These are phyloP conservation scores for Malus asiatica DNA, from an alignment of 306 rosid species.

Conservation along the genomic window DNA sequence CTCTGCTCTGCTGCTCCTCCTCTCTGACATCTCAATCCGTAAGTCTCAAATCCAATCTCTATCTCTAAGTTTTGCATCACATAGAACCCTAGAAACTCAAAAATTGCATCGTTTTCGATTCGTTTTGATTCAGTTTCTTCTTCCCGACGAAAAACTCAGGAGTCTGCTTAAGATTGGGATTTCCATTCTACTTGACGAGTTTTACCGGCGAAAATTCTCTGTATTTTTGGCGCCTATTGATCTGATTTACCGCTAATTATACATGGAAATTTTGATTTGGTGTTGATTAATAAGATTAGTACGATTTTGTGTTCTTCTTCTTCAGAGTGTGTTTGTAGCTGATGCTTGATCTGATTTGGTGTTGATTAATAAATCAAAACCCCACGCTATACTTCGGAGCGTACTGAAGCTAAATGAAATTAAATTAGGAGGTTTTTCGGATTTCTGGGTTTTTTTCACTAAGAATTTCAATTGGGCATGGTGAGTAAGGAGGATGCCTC, in stretches of 20 bases:
- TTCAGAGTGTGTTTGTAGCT: conserved; percentile 18
- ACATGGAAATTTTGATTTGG: neutral
- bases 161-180: neutral
- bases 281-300: neutral
- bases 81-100: conserved; percentile 21
- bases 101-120: neutral
- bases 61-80: neutral
- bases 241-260: neutral
- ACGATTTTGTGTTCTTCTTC: neutral
- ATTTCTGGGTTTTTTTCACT: conserved; percentile 7
- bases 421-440: conserved; percentile 17
- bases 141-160: neutral
- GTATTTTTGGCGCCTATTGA: neutral
- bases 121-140: neutral
- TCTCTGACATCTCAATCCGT: conserved; percentile 8
- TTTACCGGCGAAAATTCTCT: neutral
- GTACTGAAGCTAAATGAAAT: conserved; percentile 9
- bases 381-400: conserved; percentile 15
- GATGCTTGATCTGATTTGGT: conserved; percentile 32
- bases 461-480: conserved; percentile 46
- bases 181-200: neutral
- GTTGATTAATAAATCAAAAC: neutral
- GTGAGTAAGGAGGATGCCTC: conserved; percentile 71
- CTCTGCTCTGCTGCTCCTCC: neutral
- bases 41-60: conserved; percentile 14